phyloP scores from a whole-genome alignment of 1,139 yeast genomes.

The Debaryomyces sp. region DNA sequence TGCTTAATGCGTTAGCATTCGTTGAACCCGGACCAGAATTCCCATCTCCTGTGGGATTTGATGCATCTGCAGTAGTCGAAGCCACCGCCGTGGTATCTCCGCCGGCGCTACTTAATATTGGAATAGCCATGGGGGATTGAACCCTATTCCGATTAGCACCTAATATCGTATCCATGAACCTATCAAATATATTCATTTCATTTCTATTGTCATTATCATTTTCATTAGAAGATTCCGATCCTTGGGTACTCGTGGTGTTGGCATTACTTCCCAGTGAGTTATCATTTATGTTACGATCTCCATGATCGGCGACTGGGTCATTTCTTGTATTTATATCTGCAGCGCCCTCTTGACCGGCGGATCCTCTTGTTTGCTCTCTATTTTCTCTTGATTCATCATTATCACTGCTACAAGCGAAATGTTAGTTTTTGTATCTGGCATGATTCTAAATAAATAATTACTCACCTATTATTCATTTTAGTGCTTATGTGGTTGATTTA shows the following conservation, averaged over 20 bases:
- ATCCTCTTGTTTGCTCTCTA: neutral
- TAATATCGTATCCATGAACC: conserved; percentile 15
- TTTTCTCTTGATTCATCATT: neutral
- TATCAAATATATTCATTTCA: conserved; percentile 13
- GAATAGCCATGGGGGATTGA: conserved; percentile 1
- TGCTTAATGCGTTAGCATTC: conserved; percentile 1
- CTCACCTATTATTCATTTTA: conserved; percentile 1
- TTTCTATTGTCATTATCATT: conserved; percentile 6
- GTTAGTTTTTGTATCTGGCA: neutral
- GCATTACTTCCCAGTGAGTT: neutral
- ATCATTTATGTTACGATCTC: neutral
- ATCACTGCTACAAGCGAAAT: neutral
- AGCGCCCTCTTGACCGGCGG: neutral
- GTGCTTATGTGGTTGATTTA: neutral
- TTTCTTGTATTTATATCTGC: neutral
- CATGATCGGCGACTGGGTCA: neutral
- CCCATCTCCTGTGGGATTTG: neutral
- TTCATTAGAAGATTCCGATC: conserved; percentile 3
- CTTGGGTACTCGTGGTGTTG: neutral
- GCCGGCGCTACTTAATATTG: neutral
- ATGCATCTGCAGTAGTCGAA: neutral
- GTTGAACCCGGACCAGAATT: conserved; percentile 1
- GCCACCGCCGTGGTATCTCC: conserved; percentile 1
- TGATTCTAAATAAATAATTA: neutral
- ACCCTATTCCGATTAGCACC: conserved; percentile 9